Evolutionary conservation across 257 asterid genomes (phyloP), one percentile per base, ranked within the genome.

Genomic region (Cruciata laevipes): DNA sequence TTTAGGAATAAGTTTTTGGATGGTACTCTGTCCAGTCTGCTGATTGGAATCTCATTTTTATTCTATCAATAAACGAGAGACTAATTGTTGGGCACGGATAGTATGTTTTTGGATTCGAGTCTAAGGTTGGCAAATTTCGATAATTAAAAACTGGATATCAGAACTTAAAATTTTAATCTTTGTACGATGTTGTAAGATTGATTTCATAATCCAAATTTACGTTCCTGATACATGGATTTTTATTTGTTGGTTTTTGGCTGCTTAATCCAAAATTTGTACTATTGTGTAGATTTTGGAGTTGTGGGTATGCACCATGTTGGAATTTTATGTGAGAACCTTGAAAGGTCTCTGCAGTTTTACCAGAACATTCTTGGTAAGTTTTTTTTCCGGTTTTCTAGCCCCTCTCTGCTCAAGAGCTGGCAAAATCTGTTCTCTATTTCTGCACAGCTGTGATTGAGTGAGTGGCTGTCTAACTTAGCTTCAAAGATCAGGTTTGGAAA

Each of bases 291-390:
- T 80, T 85, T 72, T 77, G 97, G 98, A 81, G 91, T 81, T 76
- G 97, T 92, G 70, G 80, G 91, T 25, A 74, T 92, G 67, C 98
- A 92, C 79, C 98, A 92, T 63, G 97, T 92, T 4, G 97, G 98
- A 27, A 78, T 92, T 77, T 79, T 92, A 76, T 92, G 98, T 17
- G 90, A 89, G 82, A 89, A 92, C 78, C 98, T 92, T 40, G 97
- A 89, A 66, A 83, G 93, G 78, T 89, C 97, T 6, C 83, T 92
- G 68, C 80, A 87, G 71, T 92, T 92, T 70, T 89, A 92, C 87
- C 91, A 86, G 83, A 85, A 89, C 73, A 74, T 87, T 67, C 96
- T 92, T 10, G 98, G 98, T 92, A 78, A 65, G 24, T 42, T 33
- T 31, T 32, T 32, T 72, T 57, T 31, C 18, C 20, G 6, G 23